Evolutionary conservation across 2,329 filamentous ascomycete genomes (phyloP).

Genomic region (Acephala macrosclerotiorum): DNA sequence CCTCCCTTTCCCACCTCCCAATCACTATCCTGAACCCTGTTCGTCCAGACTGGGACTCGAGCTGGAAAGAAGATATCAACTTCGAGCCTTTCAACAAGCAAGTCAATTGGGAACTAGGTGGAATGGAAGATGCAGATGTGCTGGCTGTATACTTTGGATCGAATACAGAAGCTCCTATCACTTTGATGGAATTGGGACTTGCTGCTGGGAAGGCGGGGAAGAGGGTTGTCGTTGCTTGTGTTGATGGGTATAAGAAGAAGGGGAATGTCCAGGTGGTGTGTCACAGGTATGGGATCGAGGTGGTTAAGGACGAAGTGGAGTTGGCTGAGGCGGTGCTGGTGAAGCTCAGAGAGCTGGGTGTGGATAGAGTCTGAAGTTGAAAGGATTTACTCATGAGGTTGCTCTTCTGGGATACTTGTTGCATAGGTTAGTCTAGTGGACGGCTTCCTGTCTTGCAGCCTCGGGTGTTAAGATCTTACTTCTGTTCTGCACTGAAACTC

Average conservation of each 20-base stretch:
- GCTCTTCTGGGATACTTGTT: neutral
- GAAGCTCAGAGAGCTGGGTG: conserved; percentile 14
- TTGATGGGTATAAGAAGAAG: conserved; percentile 60
- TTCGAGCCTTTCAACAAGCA: conserved; percentile 59
- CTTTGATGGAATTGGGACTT: conserved; percentile 67
- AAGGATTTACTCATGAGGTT: neutral
- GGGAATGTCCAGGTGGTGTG: conserved; percentile 69
- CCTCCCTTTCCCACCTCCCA: conserved; percentile 51
- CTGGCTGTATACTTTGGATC: conserved; percentile 64
- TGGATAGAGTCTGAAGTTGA: neutral
- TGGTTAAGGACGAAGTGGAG: conserved; percentile 52
- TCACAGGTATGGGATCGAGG: conserved; percentile 52
- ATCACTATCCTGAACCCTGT: conserved; percentile 66
- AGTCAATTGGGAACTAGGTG: conserved; percentile 67
- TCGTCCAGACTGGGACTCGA: conserved; percentile 62
- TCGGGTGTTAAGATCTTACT: too few species aligned
- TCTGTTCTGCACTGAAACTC: too few species aligned
- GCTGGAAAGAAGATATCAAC: conserved; percentile 57
- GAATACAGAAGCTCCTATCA: conserved; percentile 60
- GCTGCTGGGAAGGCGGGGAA: conserved; percentile 51
- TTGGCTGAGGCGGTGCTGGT: conserved; percentile 48
- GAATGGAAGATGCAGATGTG: conserved; percentile 59
- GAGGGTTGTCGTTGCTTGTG: conserved; percentile 59
- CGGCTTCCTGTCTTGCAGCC: too few species aligned
- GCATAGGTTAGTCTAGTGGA: neutral